These are phyloP conservation scores for Lonicera japonica DNA, from an alignment of 129 eudicot genomes.

Conservation along the genomic window DNA sequence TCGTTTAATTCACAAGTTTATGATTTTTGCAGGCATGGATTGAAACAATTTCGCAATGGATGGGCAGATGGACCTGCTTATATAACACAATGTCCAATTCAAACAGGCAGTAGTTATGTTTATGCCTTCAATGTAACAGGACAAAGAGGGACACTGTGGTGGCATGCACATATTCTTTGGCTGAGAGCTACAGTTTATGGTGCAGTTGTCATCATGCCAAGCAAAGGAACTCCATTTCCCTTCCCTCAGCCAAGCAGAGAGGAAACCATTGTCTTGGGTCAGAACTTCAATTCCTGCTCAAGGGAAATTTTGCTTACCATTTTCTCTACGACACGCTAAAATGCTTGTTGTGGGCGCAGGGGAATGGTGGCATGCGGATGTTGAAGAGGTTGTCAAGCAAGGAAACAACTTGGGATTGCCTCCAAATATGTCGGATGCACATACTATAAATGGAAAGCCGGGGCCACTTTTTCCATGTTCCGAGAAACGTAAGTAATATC, in stretches of 20 bases:
- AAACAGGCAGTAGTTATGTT: constrained; percentile 42
- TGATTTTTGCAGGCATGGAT: constrained; percentile 48
- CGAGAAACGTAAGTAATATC: constrained; percentile 43
- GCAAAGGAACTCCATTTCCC: constrained; percentile 36
- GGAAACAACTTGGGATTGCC: constrained; percentile 59
- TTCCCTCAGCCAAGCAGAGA: constrained; percentile 54
- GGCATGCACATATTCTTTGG: constrained; percentile 85
- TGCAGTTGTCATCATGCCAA: constrained; percentile 60
- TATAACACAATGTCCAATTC: constrained; percentile 67
- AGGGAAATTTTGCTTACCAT: neutral
- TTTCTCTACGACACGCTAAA: neutral
- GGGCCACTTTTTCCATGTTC: constrained; percentile 69
- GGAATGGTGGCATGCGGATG: constrained; percentile 78
- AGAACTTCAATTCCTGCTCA: neutral
- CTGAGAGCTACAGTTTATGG: constrained; percentile 71
- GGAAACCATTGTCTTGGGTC: constrained; percentile 37
- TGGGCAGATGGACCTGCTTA: constrained; percentile 87
- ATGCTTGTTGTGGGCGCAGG: constrained; percentile 20
- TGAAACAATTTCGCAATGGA: constrained; percentile 56
- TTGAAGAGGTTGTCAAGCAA: constrained; percentile 50
- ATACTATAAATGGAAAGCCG: constrained; percentile 68
- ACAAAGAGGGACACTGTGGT: constrained; percentile 73
- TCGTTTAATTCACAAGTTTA: too few relatives aligned
- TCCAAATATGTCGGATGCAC: constrained; percentile 70
- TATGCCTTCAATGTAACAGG: constrained; percentile 57